Percentiles rank a stretch among this genome's conserved stretches.
Conservation (phyloP, 2,329 filamentous ascomycete genomes). For the Tolypocladium sp. region DNA sequence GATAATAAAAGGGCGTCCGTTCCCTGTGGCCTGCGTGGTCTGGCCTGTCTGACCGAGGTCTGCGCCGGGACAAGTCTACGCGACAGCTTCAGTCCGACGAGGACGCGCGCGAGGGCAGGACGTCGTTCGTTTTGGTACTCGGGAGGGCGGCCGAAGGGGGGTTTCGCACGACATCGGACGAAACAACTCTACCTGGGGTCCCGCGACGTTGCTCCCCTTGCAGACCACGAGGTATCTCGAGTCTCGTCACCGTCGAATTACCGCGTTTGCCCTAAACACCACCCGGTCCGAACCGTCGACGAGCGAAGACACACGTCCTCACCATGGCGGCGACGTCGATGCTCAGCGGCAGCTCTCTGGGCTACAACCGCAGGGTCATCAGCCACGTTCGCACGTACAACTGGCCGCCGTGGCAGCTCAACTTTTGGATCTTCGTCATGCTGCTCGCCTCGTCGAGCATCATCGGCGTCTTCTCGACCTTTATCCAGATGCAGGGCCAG, state of each 20-base stretch:
- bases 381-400: constrained; percentile 50
- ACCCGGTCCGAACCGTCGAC: background rate
- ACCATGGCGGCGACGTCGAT: constrained; percentile 4
- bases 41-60: background rate
- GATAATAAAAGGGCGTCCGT: background rate
- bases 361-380: constrained; percentile 32
- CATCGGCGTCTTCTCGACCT: constrained; percentile 52
- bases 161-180: background rate
- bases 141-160: background rate
- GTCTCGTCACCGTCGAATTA: too few relatives aligned
- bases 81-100: background rate
- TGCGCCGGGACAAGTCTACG: background rate
- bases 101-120: background rate
- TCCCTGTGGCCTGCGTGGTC: background rate
- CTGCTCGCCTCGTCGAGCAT: constrained; percentile 48
- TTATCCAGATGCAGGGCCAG: constrained; percentile 49
- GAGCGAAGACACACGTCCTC: background rate
- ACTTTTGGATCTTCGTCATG: constrained; percentile 60
- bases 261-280: background rate
- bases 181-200: background rate
- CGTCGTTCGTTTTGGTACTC: background rate
- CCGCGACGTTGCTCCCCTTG: background rate
- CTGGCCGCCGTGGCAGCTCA: constrained; percentile 60
- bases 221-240: too few relatives aligned
- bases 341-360: constrained; percentile 27